These are phyloP conservation scores for Starmerella cellae DNA, from an alignment of 805 yeast species.

Conservation along the genomic window DNA sequence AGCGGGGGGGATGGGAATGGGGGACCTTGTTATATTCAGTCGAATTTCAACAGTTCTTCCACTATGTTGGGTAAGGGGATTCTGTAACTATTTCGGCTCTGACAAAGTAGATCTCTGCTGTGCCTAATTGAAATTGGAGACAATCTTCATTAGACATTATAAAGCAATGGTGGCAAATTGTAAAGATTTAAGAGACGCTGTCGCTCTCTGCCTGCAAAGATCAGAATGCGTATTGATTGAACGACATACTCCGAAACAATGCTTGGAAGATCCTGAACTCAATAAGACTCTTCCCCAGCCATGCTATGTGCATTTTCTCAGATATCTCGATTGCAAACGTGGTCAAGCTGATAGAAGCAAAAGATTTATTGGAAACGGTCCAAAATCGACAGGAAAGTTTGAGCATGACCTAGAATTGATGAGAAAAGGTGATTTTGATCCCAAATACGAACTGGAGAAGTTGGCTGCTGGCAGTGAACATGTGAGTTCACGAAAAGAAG, in stretches of 20 bases:
- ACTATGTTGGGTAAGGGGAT: no score
- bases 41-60: no score
- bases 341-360: conserved; percentile 84
- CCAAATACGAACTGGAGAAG: conserved; percentile 66
- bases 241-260: conserved; percentile 77
- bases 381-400: conserved; percentile 81
- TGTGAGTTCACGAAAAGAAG: conserved; percentile 12
- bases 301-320: conserved; percentile 69
- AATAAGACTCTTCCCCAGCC: conserved; percentile 69
- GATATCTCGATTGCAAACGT: conserved; percentile 79
- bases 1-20: no score
- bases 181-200: conserved; percentile 85
- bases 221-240: conserved; percentile 92
- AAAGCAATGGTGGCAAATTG: conserved; percentile 51
- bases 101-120: no score
- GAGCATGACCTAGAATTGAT: conserved; percentile 76
- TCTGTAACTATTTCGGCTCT: no score
- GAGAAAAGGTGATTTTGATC: conserved; percentile 67
- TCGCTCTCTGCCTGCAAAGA: conserved; percentile 87
- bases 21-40: no score
- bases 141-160: no score
- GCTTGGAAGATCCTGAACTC: conserved; percentile 69
- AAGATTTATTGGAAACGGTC: conserved; percentile 87
- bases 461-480: conserved; percentile 30
- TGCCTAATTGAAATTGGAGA: no score